A percentile compares a stretch with the other conserved stretches of the same genome.
Conservation (phyloP, 352 stramenopile species). For the Globisporangium barbulae region DNA sequence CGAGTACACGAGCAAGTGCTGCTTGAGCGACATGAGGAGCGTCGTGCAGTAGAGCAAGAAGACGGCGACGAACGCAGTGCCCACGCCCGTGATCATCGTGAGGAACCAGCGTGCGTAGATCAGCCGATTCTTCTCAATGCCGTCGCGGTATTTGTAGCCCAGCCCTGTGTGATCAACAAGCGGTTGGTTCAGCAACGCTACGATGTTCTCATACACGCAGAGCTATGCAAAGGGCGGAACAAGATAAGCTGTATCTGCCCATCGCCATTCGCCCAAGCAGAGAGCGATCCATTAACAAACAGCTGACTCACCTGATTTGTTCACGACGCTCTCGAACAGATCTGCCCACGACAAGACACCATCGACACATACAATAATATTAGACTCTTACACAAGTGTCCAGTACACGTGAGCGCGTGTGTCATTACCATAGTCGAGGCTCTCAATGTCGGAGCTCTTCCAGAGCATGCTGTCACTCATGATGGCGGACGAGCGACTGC, state of each 20-base stretch:
- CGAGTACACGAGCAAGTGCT: slow-evolving; percentile 57
- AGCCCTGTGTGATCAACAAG: slow-evolving; percentile 30
- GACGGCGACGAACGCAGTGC: slow-evolving; percentile 72
- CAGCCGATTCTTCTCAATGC: slow-evolving; percentile 74
- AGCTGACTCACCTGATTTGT: slow-evolving; percentile 52
- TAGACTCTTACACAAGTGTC: not conserved
- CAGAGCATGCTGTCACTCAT: slow-evolving; percentile 44
- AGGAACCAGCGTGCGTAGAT: slow-evolving; percentile 83
- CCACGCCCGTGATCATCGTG: slow-evolving; percentile 67
- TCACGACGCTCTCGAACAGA: slow-evolving; percentile 85
- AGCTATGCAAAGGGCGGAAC: not conserved
- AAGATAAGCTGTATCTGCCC: not conserved
- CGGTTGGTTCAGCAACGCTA: too few relatives aligned
- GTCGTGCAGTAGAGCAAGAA: slow-evolving; percentile 82
- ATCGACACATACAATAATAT: slow-evolving; percentile 1
- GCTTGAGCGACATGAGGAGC: slow-evolving; percentile 63
- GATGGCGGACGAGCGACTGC: not conserved
- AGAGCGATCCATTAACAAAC: not conserved
- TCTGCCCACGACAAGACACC: slow-evolving; percentile 29
- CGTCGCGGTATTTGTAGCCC: slow-evolving; percentile 77
- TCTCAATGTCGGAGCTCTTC: slow-evolving; percentile 70
- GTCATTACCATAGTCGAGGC: slow-evolving; percentile 76
- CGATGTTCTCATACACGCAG: too few relatives aligned
- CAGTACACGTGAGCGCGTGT: not conserved
- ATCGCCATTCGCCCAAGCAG: not conserved